Conservation (phyloP, 805 yeast species). For the Citeromyces matritensis region DNA sequence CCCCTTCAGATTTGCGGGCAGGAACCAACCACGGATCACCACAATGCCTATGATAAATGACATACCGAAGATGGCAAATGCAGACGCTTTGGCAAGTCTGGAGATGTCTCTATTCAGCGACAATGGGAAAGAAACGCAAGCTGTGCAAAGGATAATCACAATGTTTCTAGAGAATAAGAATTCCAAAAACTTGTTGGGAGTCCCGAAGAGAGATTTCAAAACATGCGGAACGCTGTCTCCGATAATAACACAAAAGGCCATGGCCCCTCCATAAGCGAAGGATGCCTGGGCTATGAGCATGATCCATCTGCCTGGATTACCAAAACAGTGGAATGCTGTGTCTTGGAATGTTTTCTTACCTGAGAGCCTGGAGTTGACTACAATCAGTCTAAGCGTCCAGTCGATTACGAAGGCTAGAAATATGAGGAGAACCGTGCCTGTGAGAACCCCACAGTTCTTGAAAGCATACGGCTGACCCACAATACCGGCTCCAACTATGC, state of each 20-base stretch:
- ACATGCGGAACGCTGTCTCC: conserved; percentile 96
- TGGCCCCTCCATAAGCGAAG: conserved; percentile 89
- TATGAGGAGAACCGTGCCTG: conserved; percentile 51
- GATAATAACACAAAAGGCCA: conserved; percentile 87
- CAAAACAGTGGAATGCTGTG: conserved; percentile 69
- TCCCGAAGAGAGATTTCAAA: conserved; percentile 46
- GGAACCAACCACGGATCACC: conserved; percentile 55
- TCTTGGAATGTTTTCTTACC: conserved; percentile 75
- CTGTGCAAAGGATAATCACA: conserved; percentile 56
- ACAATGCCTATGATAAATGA: conserved; percentile 60
- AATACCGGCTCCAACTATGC: conserved; percentile 91
- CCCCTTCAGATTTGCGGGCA: conserved; percentile 32
- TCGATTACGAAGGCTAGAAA: conserved; percentile 61
- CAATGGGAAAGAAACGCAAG: conserved; percentile 68
- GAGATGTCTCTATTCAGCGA: conserved; percentile 73
- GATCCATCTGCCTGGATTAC: conserved; percentile 49
- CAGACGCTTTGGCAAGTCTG: conserved; percentile 74
- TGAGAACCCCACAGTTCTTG: conserved; percentile 61
- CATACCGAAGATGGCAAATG: conserved; percentile 80
- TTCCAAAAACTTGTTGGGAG: conserved; percentile 19
- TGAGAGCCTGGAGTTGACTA: conserved; percentile 65
- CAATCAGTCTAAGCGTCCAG: conserved; percentile 75
- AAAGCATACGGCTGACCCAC: conserved; percentile 90
- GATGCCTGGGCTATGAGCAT: conserved; percentile 68
- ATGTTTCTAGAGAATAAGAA: conserved; percentile 52